Percentiles rank a stretch among this genome's conserved stretches.
phyloP scores from a whole-genome alignment of 306 rosid genomes.

The Fagus crenata region DNA sequence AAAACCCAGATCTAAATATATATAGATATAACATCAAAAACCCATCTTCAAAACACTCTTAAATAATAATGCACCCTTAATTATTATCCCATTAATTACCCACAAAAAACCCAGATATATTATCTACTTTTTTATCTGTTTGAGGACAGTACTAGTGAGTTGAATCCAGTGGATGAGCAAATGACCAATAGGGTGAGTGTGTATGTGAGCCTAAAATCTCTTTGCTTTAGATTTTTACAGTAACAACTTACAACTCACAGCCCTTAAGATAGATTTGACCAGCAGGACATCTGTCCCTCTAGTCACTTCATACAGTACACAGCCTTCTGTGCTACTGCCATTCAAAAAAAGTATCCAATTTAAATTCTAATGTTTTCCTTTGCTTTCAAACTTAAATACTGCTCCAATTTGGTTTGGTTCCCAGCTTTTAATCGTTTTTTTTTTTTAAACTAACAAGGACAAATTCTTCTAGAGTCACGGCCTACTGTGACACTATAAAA shows the following conservation, averaged over 20 bases:
- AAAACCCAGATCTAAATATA: constrained; percentile 39
- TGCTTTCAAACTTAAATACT: constrained; percentile 18
- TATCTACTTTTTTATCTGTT: neutral
- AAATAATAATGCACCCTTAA: neutral
- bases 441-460: neutral
- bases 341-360: constrained; percentile 30
- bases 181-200: constrained; percentile 28
- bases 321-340: constrained; percentile 47
- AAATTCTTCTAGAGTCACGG: constrained; percentile 1
- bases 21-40: neutral
- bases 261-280: constrained; percentile 59
- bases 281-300: constrained; percentile 67
- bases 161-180: constrained; percentile 38
- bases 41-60: neutral
- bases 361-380: constrained; percentile 17
- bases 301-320: constrained; percentile 70
- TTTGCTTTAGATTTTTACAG: constrained; percentile 33
- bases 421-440: constrained; percentile 23
- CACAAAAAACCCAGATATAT: constrained; percentile 22
- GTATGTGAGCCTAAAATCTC: constrained; percentile 34
- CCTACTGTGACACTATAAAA: constrained; percentile 4
- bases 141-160: constrained; percentile 18
- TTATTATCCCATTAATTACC: neutral
- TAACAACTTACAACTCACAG: constrained; percentile 5
- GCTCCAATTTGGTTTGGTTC: constrained; percentile 36